Percentiles rank a stretch among this genome's conserved stretches.
These are phyloP conservation scores for Alternaria consortialis DNA, from an alignment of 2,329 filamentous ascomycete species.

Conservation along the genomic window DNA sequence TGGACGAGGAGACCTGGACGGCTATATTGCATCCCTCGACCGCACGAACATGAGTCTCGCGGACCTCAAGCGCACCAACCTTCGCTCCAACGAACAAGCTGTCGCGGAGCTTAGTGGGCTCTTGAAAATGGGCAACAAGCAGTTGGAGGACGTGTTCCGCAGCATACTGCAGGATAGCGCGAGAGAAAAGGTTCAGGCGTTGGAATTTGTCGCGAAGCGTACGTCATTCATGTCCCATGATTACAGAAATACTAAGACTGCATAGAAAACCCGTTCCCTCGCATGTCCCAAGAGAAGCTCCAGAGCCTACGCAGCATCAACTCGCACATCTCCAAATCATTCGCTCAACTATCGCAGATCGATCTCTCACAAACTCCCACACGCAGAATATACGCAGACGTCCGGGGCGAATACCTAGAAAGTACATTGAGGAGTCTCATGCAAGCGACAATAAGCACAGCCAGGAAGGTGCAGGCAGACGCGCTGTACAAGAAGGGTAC, in stretches of 20 bases:
- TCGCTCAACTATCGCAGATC: constrained; percentile 58
- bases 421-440: constrained; percentile 85
- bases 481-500: constrained; percentile 87
- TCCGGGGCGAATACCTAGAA: constrained; percentile 86
- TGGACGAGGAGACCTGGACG: constrained; percentile 75
- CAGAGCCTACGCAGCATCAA: constrained; percentile 82
- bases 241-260: constrained; percentile 19
- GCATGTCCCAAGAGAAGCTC: constrained; percentile 77
- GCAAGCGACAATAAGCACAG: constrained; percentile 82
- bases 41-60: constrained; percentile 83
- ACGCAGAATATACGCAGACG: constrained; percentile 84
- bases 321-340: constrained; percentile 73
- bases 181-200: constrained; percentile 77
- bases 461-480: constrained; percentile 74
- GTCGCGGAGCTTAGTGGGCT: constrained; percentile 81
- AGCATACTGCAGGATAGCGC: constrained; percentile 81
- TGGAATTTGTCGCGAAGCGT: constrained; percentile 93
- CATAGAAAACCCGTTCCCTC: constrained; percentile 76
- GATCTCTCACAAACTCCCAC: constrained; percentile 69
- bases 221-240: constrained; percentile 40
- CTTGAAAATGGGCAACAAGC: constrained; percentile 79
- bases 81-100: constrained; percentile 90
- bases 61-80: constrained; percentile 88
- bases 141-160: constrained; percentile 85
- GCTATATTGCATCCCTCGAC: constrained; percentile 89